Percentiles rank a stretch among this genome's conserved stretches.
Evolutionary conservation across 495 filamentous ascomycete species (phyloP).

Genomic region (Corynascus novoguineensis): DNA sequence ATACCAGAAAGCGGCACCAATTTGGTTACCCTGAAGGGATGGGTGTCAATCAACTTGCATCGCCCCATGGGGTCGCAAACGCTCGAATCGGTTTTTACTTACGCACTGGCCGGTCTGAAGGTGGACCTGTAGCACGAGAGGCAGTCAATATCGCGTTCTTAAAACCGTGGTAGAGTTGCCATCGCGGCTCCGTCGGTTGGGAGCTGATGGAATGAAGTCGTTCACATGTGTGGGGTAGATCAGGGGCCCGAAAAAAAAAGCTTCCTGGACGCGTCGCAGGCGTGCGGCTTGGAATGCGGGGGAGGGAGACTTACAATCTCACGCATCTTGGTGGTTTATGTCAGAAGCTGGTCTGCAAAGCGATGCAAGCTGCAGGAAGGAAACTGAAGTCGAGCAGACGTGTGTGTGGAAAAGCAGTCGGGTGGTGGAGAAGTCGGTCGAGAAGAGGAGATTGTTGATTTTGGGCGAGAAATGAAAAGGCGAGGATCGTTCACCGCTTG

Average conservation of each 20-base stretch:
- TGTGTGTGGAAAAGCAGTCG: constrained; percentile 21
- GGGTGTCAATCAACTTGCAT: constrained; percentile 22
- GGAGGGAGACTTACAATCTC: constrained; percentile 72
- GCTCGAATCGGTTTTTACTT: constrained; percentile 45
- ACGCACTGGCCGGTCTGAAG: constrained; percentile 99
- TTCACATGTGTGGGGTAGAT: constrained; percentile 34
- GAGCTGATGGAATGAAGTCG: background rate
- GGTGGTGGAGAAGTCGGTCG: constrained; percentile 25
- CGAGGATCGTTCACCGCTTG: constrained; percentile 29
- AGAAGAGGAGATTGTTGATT: constrained; percentile 34
- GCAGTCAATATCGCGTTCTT: constrained; percentile 31
- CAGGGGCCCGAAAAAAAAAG: constrained; percentile 25
- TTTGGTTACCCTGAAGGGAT: constrained; percentile 86
- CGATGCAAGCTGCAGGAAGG: constrained; percentile 25
- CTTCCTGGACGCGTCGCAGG: constrained; percentile 74
- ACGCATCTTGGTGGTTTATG: constrained; percentile 64
- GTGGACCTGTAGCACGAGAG: constrained; percentile 67
- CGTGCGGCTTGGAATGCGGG: constrained; percentile 26
- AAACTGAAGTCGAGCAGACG: constrained; percentile 13
- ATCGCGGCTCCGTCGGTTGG: constrained; percentile 13
- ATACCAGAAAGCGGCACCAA: constrained; percentile 97
- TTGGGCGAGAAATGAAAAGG: constrained; percentile 32
- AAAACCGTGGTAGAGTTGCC: constrained; percentile 13
- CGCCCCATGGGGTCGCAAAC: constrained; percentile 22
- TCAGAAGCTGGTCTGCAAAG: constrained; percentile 25